Evolutionary conservation across 1,139 yeast genomes (phyloP), one percentile per base, ranked within the genome.

Genomic region (Suhomyces anneliseae): DNA sequence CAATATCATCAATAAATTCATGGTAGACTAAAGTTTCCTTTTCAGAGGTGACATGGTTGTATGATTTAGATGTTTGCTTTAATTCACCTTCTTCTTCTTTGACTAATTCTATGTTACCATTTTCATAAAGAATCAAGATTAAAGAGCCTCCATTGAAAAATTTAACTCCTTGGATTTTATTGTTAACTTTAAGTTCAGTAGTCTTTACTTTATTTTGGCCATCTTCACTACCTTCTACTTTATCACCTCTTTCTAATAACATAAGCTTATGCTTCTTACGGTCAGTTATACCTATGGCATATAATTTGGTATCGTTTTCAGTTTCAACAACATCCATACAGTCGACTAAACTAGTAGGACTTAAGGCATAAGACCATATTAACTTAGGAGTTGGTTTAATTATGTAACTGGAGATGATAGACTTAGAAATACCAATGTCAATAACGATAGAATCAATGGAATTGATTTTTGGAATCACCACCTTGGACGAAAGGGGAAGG

Each of bases 361-460:
- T 79, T 36, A 87, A 72, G 6, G 93, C 81, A 59, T 80, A 78
- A 0, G 90, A 82, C 87, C 93, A 87, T 38, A 82, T 70, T 56
- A 88, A 70, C 59, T 82, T 86, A 11, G 96, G 96, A 10, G 95
- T 82, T 34, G 97, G 97, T 56, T 81, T 82, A 44, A 88, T 76
- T 33, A 87, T 72, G 60, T 85, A 87, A 48, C 85, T 81, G 15
- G 89, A 82, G 44, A 90, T 74, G 46, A 87, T 82, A 39, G 95
- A 86, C 49, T 88, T 90, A 27, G 95, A 85, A 34, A 89, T 78
- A 40, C 90, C 95, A 36, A 89, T 66, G 58, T 83, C 82, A 34
- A 75, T 61, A 27, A 65, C 57, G 27, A 68, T 54, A 12, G 66
- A 60, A 36, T 64, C 63, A 43, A 60, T 47, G 31, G 64, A 60